A percentile compares a stretch with the other conserved stretches of the same genome.
Evolutionary conservation across 2,329 filamentous ascomycete genomes (phyloP).

Genomic region (Xylaria multiplex): DNA sequence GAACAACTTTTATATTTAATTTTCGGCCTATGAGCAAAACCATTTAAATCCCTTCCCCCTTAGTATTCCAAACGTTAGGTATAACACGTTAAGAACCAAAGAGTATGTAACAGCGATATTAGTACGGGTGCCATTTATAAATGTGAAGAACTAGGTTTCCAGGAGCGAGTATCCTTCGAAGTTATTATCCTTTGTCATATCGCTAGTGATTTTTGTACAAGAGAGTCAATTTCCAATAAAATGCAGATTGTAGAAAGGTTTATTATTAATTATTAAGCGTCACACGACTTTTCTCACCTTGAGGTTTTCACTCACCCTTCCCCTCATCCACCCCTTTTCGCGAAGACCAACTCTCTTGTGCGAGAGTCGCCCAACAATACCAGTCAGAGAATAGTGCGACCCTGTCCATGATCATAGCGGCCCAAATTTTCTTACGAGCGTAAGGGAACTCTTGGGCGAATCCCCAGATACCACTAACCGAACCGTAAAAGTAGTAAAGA

Average conservation of each 20-base stretch:
- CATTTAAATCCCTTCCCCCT: too few relatives aligned
- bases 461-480: slow-evolving; percentile 12
- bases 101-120: too few relatives aligned
- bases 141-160: neutral
- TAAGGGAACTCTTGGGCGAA: slow-evolving; percentile 38
- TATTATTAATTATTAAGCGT: neutral
- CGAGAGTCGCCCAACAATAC: slow-evolving; percentile 39
- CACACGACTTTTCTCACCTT: too few relatives aligned
- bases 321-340: neutral
- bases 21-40: too few relatives aligned
- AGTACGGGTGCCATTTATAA: neutral
- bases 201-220: neutral
- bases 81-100: too few relatives aligned
- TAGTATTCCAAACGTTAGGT: too few relatives aligned
- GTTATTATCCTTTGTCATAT: neutral
- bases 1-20: too few relatives aligned
- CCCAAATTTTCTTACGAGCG: slow-evolving; percentile 36
- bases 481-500: slow-evolving; percentile 33
- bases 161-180: neutral
- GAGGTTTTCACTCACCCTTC: neutral
- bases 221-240: neutral
- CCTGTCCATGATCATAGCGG: slow-evolving; percentile 37
- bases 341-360: slow-evolving; percentile 33
- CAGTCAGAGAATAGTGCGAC: slow-evolving; percentile 38
- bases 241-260: neutral